Evolutionary conservation across 345 rosid genomes (phyloP), one percentile per base, ranked within the genome.

Genomic region (Acer saccharum): DNA sequence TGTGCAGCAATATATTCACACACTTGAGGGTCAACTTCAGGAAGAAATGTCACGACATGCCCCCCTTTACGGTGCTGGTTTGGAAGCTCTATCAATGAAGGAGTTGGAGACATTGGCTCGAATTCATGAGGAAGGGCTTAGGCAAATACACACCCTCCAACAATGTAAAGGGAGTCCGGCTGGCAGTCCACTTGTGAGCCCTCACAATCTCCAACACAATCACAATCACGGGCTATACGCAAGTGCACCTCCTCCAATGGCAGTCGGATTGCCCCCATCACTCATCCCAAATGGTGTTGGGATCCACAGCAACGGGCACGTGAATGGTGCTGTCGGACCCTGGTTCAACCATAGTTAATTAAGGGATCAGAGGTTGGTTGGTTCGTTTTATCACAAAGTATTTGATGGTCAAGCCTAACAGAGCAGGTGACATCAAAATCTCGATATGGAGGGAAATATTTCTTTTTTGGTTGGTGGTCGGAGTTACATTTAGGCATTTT

Each of bases 31-130:
- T 61, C 89, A 92, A 10, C 92, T 93, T 74, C 94, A 88, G 78
- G 98, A 95, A 66, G 98, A 95, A 83, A 93, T 95, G 88, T 82
- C 94, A 1, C 83, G 92, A 60, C 98, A 95, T 65, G 99, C 99
- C 10, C 99, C 99, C 7, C 89, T 97, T 2, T 97, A 97, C 11
- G 98, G 99, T 77, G 99, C 94, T 16, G 94, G 93, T 72, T 77
- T 97, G 84, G 98, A 97, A 81, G 86, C 91, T 80, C 88, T 97
- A 20, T 93, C 99, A 10, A 85, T 93, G 97, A 89, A 88, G 80
- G 99, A 97, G 89, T 82, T 97, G 72, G 97, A 92, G 61, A 94
- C 99, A 2, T 79, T 97, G 77, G 86, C 94, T 11, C 91, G 89
- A 4, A 97, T 97, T 80, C 98, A 97, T 10, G 99, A 94, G 79